Conservation (phyloP, 2,329 filamentous ascomycete species). For the Penicillium sp. region DNA sequence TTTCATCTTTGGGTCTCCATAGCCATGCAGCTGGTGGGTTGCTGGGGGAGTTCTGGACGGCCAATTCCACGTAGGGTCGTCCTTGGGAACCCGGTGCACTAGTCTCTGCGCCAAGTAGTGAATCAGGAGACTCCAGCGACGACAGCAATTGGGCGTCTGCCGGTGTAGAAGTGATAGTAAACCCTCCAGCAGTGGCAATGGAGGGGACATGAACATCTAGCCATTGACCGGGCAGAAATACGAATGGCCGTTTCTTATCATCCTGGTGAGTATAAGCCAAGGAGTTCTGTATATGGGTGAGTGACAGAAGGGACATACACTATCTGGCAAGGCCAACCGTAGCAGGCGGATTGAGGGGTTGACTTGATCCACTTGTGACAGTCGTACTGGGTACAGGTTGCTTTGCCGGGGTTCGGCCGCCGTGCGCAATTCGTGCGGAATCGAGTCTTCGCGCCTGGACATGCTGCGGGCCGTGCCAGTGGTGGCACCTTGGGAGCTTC, state of each 20-base stretch:
- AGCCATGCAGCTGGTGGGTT: conserved; percentile 77
- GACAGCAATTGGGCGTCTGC: conserved; percentile 48
- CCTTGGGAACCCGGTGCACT: conserved; percentile 24
- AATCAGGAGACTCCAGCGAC: conserved; percentile 20
- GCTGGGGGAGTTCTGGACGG: conserved; percentile 67
- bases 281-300: neutral
- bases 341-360: conserved; percentile 69
- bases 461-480: conserved; percentile 20
- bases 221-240: conserved; percentile 85
- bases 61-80: conserved; percentile 68
- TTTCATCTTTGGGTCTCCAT: conserved; percentile 58
- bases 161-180: conserved; percentile 80
- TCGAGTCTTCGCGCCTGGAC: conserved; percentile 32
- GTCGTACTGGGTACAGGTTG: conserved; percentile 60
- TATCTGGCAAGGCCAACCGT: conserved; percentile 58
- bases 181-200: conserved; percentile 71
- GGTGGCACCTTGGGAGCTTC: neutral
- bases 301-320: conserved; percentile 36
- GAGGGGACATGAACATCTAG: conserved; percentile 75
- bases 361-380: conserved; percentile 62
- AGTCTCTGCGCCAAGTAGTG: conserved; percentile 19
- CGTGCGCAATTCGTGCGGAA: conserved; percentile 68
- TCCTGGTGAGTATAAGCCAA: conserved; percentile 5
- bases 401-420: conserved; percentile 69
- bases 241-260: conserved; percentile 31